Base-by-base conservation (phyloP, 1,284 basidiomycete species). In the Polyporus tsugae region DNA sequence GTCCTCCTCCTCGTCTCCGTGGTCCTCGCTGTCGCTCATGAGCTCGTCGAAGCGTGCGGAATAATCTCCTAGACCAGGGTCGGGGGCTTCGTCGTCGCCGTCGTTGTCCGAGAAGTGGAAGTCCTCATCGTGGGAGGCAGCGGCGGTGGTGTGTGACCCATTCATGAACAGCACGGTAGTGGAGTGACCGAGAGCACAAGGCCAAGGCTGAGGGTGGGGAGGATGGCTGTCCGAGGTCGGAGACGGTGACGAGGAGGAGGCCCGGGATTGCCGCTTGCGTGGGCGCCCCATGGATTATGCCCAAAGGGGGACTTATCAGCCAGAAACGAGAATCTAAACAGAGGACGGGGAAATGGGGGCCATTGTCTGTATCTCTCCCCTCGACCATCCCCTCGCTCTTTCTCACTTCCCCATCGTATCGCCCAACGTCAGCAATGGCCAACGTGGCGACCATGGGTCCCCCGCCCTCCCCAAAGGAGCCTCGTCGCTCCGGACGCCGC, bases 41-140 rank as follows among this genome's bases (percentile, higher is more conserved):
- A 94, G 82, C 72, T 94, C 93, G 60, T 89, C 89, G 86, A 94
- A 89, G 68, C 87, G 89, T 53, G 88, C 82, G 7, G 91, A 87
- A 76, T 94, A 95, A 77, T 91, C 88, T 2, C 87, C 89, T 29
- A 72, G 78, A 67, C 82, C 73, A 64, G 77, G 78, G 19, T 80
- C 79, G 25, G 74, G 77, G 19, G 74, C 77, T 10, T 49, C 46
- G 11, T 79, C 79, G 39, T 79, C 80, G 35, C 74, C 78, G 29
- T 75, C 78, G 25, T 74, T 75, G 69, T 82, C 80, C 15, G 80
- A 81, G 67, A 80, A 76, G 52, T 74, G 73, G 57, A 78, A 68
- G 6, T 76, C 76, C 19, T 70, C 72, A 46, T 66, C 42, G 29
- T 39, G 66, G 44, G 64, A 69, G 19, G 52, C 39, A 38, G 72